phyloP scores from a whole-genome alignment of 768 basidiomycete genomes.

The Hypsizygus marmoreus region DNA sequence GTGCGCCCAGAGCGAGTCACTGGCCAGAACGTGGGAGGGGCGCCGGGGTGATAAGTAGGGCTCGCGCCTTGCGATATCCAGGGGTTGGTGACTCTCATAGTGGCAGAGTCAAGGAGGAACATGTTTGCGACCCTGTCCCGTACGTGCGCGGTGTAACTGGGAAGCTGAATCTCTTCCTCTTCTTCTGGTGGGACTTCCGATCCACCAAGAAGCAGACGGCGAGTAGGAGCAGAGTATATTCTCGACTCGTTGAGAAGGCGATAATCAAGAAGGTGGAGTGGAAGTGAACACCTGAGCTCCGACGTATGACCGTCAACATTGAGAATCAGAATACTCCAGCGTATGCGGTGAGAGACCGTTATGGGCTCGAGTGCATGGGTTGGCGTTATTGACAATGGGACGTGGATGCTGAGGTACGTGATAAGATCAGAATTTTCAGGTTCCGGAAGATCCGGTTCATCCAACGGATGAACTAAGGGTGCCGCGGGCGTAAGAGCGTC shows the following conservation, averaged over 20 bases:
- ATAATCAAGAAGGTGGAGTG: constrained; percentile 79
- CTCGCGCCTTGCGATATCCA: constrained; percentile 51
- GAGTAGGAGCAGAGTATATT: constrained; percentile 68
- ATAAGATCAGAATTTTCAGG: constrained; percentile 46
- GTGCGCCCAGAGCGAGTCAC: constrained; percentile 32
- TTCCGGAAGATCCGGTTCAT: neutral
- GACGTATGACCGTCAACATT: constrained; percentile 93
- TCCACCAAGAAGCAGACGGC: constrained; percentile 62
- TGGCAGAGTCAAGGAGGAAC: constrained; percentile 65
- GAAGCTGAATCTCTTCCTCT: constrained; percentile 75
- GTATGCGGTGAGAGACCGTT: constrained; percentile 72
- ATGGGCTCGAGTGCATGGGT: constrained; percentile 79
- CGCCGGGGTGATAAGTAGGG: constrained; percentile 27
- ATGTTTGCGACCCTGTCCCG: constrained; percentile 86
- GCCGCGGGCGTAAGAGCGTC: neutral
- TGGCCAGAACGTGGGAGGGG: constrained; percentile 14
- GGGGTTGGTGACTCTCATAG: constrained; percentile 64
- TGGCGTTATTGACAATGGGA: constrained; percentile 67
- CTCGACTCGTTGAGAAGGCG: constrained; percentile 76
- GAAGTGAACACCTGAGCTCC: constrained; percentile 92
- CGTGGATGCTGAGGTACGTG: constrained; percentile 57
- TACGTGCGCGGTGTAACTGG: constrained; percentile 87
- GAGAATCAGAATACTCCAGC: constrained; percentile 76
- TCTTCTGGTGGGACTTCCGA: constrained; percentile 38
- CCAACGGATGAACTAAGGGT: neutral